phyloP scores from a whole-genome alignment of 345 rosid genomes.

The Gossypium rotundifolium region DNA sequence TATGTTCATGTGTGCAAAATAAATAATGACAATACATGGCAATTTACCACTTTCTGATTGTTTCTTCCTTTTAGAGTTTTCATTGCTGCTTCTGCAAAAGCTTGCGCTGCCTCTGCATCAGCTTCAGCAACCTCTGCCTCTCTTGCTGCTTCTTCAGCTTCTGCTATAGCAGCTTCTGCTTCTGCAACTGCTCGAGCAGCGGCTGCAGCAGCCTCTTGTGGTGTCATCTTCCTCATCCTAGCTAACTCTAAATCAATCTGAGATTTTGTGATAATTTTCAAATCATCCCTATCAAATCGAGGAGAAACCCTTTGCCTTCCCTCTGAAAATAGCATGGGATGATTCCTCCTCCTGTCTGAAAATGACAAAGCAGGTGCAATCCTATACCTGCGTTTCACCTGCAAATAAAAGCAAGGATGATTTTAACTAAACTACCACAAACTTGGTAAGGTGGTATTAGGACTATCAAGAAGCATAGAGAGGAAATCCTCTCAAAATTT shows the following conservation, averaged over 20 bases:
- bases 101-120: constrained; percentile 88
- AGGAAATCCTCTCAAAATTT: not conserved
- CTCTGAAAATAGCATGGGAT: constrained; percentile 26
- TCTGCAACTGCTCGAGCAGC: constrained; percentile 86
- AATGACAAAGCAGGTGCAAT: constrained; percentile 49
- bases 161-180: constrained; percentile 89
- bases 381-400: constrained; percentile 92
- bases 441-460: not conserved
- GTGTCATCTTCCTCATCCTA: constrained; percentile 74
- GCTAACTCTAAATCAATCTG: constrained; percentile 80
- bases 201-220: constrained; percentile 75
- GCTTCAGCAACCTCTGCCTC: constrained; percentile 97
- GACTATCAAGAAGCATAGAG: not conserved
- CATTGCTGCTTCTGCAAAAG: constrained; percentile 78
- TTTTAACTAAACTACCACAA: not conserved
- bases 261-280: constrained; percentile 45
- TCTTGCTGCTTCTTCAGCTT: constrained; percentile 91
- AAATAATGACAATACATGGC: not conserved
- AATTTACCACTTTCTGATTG: constrained; percentile 46
- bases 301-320: constrained; percentile 47
- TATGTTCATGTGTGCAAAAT: not conserved
- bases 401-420: constrained; percentile 10
- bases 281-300: constrained; percentile 48
- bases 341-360: constrained; percentile 46
- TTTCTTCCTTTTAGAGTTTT: constrained; percentile 67